Conservation (phyloP, 129 eudicot species). For the Escallonia herrerae region DNA sequence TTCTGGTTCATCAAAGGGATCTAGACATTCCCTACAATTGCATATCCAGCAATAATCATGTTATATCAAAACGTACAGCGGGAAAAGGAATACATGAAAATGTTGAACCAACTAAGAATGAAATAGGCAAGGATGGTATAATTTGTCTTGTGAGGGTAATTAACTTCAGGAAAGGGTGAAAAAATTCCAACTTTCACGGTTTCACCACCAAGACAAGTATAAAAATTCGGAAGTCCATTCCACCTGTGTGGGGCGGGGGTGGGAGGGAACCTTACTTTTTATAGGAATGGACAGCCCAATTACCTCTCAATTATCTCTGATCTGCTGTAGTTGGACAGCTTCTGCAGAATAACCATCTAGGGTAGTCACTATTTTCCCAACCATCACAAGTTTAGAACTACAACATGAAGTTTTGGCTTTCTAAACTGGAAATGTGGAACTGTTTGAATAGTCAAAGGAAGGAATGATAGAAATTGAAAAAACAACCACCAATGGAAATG, state of each 20-base stretch:
- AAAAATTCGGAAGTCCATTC: too few relatives aligned
- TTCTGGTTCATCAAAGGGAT: slow-evolving; percentile 95
- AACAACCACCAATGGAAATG: neutral
- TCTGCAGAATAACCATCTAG: slow-evolving; percentile 33
- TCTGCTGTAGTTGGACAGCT: slow-evolving; percentile 62
- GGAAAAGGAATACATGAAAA: neutral
- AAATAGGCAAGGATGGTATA: neutral
- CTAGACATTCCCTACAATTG: slow-evolving; percentile 75
- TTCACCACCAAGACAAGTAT: too few relatives aligned
- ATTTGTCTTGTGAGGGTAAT: too few relatives aligned
- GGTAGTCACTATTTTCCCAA: slow-evolving; percentile 1
- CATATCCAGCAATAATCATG: neutral
- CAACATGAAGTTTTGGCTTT: neutral
- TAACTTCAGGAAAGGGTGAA: too few relatives aligned
- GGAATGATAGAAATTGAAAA: neutral
- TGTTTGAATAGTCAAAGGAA: neutral
- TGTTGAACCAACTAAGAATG: neutral
- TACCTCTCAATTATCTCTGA: slow-evolving; percentile 90
- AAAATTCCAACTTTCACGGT: too few relatives aligned
- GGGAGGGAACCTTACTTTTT: neutral
- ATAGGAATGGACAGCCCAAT: neutral
- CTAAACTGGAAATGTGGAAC: neutral
- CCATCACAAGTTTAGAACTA: neutral
- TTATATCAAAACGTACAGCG: neutral
- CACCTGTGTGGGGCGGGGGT: too few relatives aligned